These are phyloP conservation scores for Gamarada debralockiae DNA, from an alignment of 495 filamentous ascomycete genomes.

Conservation along the genomic window DNA sequence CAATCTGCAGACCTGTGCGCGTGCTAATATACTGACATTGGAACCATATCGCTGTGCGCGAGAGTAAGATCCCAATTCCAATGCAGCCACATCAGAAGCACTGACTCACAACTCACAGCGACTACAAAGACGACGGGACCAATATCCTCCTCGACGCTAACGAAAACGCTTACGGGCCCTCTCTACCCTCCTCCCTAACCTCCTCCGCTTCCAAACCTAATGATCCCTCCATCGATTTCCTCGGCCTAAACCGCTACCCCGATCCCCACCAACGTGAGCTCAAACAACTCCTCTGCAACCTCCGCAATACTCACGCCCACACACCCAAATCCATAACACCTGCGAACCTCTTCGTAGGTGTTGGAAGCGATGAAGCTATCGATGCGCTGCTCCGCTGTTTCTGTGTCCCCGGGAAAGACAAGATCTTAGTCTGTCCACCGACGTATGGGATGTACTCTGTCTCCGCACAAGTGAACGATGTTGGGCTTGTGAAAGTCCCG, in stretches of 20 bases:
- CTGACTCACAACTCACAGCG: constrained; percentile 48
- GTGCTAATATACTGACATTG: constrained; percentile 76
- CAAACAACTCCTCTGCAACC: constrained; percentile 80
- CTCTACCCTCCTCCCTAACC: constrained; percentile 32
- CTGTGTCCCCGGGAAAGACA: constrained; percentile 81
- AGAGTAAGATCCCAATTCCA: constrained; percentile 54
- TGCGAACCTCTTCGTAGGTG: constrained; percentile 86
- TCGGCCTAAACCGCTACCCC: constrained; percentile 87
- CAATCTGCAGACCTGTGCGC: constrained; percentile 74
- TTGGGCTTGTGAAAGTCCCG: constrained; percentile 79
- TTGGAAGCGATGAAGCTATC: constrained; percentile 94
- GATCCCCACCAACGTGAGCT: constrained; percentile 89
- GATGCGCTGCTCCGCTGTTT: constrained; percentile 91
- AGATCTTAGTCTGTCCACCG: constrained; percentile 89
- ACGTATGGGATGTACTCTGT: constrained; percentile 99
- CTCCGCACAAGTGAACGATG: constrained; percentile 88
- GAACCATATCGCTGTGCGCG: constrained; percentile 81
- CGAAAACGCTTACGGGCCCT: constrained; percentile 92
- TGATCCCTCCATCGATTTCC: constrained; percentile 48
- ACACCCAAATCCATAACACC: constrained; percentile 70
- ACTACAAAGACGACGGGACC: constrained; percentile 98
- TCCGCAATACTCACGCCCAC: constrained; percentile 84
- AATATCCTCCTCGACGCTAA: constrained; percentile 97
- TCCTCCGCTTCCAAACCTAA: constrained; percentile 2
- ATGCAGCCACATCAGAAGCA: constrained; percentile 5